Base-by-base conservation (phyloP, 768 basidiomycete species). In the Trametes villosa region DNA sequence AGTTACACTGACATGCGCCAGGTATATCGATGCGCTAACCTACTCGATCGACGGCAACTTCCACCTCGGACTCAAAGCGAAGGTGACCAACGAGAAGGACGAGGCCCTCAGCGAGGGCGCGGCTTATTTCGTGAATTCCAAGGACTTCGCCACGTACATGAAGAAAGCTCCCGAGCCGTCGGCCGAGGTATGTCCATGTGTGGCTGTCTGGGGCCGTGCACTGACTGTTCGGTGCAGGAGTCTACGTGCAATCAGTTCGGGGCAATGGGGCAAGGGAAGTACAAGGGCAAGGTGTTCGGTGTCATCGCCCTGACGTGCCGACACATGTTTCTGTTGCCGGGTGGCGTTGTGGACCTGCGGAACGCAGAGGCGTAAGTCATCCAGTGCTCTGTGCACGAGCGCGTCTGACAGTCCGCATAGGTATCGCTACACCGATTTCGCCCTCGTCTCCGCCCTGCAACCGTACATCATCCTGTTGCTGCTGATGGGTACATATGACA, bases 401-500 rank as follows among this genome's bases (percentile, higher is more conserved):
- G n/a, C n/a, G n/a, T n/a, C n/a, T n/a, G n/a, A n/a, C n/a, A n/a
- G n/a, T n/a, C n/a, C n/a, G n/a, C n/a, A n/a, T 40, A 40, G 67
- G 24, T 63, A 47, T 29, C 54, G 17, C 18, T 60, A 58, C 40
- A 59, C 62, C 15, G 62, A 67, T 36, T 58, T 60, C n/a, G 62
- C 52, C 8, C 22, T 51, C 1, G 15, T 64, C 3, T 62, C 59
- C 1, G 64, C 52, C 4, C 53, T 67, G 13, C 60, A 59, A 34
- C 46, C 4, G 3, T 64, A 61, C 58, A 47, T 64, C 22, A 7
- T 15, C 40, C 33, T 67, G 42, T 40, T 46, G 33, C 40, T 63
- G 13, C 20, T 57, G 9, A 55, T 34, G 9, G 46, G 46, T 17
- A 17, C 27, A 8, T 73, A 73, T 48, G 72, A 72, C 58, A 72